These are phyloP conservation scores for Silene uniflora DNA, from an alignment of 148 eudicot genomes.

Conservation along the genomic window DNA sequence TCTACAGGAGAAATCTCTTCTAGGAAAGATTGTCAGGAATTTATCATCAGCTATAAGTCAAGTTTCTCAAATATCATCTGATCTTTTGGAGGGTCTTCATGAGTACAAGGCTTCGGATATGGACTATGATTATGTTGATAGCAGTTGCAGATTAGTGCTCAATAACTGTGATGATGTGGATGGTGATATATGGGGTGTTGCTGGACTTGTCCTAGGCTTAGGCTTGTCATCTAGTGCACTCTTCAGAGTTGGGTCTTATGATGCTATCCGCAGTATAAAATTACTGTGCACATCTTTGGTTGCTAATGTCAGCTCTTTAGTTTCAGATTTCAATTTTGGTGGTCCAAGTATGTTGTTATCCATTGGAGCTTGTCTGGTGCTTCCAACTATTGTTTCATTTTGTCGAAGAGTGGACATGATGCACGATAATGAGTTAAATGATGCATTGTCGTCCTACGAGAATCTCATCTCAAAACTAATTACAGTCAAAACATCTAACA, in stretches of 20 bases:
- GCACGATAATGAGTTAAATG: slow-evolving; percentile 52
- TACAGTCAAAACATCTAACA: slow-evolving; percentile 37
- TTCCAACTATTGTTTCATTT: slow-evolving; percentile 62
- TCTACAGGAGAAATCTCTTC: slow-evolving; percentile 49
- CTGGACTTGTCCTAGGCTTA: slow-evolving; percentile 85
- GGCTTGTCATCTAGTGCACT: slow-evolving; percentile 66
- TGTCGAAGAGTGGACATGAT: slow-evolving; percentile 75
- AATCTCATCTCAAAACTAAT: slow-evolving; percentile 61
- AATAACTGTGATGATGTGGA: slow-evolving; percentile 41
- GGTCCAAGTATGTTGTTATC: slow-evolving; percentile 32
- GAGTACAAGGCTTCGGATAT: slow-evolving; percentile 37
- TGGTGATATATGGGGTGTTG: slow-evolving; percentile 86
- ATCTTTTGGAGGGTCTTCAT: slow-evolving; percentile 43
- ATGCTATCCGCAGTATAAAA: slow-evolving; percentile 60
- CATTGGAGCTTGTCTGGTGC: slow-evolving; percentile 73
- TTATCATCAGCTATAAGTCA: slow-evolving; percentile 53
- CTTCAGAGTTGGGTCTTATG: slow-evolving; percentile 68
- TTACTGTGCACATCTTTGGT: slow-evolving; percentile 57
- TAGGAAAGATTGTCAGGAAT: slow-evolving; percentile 54
- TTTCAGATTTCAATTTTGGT: slow-evolving; percentile 19
- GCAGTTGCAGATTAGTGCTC: slow-evolving; percentile 25
- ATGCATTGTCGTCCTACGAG: slow-evolving; percentile 41
- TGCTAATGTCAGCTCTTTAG: slow-evolving; percentile 30
- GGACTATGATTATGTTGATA: slow-evolving; percentile 27
- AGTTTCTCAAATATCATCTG: slow-evolving; percentile 37